A percentile compares a stretch with the other conserved stretches of the same genome.
Conservation (phyloP, 176 grass and related monocot species). For the Urochloa ruziziensis region DNA sequence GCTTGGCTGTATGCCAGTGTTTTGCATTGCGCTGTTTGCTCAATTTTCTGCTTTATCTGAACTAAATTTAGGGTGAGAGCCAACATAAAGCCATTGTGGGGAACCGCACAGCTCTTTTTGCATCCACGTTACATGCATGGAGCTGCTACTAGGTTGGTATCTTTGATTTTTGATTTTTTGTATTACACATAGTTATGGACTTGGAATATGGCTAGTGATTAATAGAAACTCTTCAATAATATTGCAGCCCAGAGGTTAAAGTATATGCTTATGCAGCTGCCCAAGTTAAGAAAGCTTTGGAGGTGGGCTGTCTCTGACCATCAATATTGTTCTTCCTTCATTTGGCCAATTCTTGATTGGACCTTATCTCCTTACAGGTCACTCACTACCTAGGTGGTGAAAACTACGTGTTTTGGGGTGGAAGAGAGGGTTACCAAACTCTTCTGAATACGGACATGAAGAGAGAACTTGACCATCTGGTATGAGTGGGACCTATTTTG, state of each 20-base stretch:
- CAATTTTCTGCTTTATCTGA: not conserved
- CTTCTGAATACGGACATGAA: conserved; percentile 97
- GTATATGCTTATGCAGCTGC: conserved; percentile 94
- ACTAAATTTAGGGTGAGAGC: conserved; percentile 51
- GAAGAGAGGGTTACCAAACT: conserved; percentile 93
- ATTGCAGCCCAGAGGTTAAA: conserved; percentile 48
- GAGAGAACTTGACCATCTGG: conserved; percentile 95
- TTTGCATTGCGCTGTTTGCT: conserved; percentile 6
- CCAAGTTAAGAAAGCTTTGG: conserved; percentile 96
- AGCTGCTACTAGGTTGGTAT: conserved; percentile 80
- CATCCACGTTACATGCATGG: conserved; percentile 96
- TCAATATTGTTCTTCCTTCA: not conserved
- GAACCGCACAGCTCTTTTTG: conserved; percentile 81
- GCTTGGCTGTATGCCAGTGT: not conserved
- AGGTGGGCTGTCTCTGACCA: conserved; percentile 45
- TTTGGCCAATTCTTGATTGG: conserved; percentile 20
- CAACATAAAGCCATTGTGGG: conserved; percentile 82
- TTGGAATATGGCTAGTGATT: not conserved
- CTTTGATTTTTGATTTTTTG: not conserved
- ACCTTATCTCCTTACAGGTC: conserved; percentile 42
- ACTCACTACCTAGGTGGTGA: conserved; percentile 94
- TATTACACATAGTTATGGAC: not conserved
- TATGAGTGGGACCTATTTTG: conserved; percentile 19
- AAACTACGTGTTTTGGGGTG: conserved; percentile 99
- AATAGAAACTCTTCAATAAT: conserved; percentile 2